Base-by-base conservation (phyloP, 257 asterid genomes). In the Gentiana straminea region DNA sequence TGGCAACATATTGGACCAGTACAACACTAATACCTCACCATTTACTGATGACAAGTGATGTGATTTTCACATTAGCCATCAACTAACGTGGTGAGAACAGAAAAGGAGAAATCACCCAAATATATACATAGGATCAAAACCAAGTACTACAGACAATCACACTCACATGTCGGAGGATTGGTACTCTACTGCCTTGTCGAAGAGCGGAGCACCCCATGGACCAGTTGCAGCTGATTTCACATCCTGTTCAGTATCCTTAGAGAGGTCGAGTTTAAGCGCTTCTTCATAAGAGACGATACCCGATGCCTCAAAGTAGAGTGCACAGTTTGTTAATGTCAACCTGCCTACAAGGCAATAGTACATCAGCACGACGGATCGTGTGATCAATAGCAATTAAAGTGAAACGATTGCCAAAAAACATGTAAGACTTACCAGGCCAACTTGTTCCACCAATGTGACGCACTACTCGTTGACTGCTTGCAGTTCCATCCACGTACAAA, bases 121-220 rank as follows among this genome's bases (percentile, higher is more conserved):
- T 41, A 41, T 41, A 24, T 0, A 24, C 24, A 24, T 24, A 41
- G 46, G 32, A 35, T 43, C 46, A 52, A 32, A 4, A 48, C 8
- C 7, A 12, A 13, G 43, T 13, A 37, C 2, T 35, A 12, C 0
- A 13, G 24, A 3, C 35, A 2, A 3, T 4, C 56, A 24, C 24
- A 61, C 98, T 84, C 76, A 90, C 98, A 86, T 46, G 51, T 82
- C 84, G 24, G 84, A 72, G 51, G 95, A 86, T 63, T 82, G 85
- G 39, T 76, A 84, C 49, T 73, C 75, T 57, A 90, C 76, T 33
- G 92, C 96, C 73, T 90, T 90, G 79, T 90, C 96, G 9, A 79
- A 90, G 37, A 90, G 93, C 58, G 96, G 95, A 54, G 98, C 95
- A 57, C 96, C 98, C 94, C 94, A 90, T 1, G 95, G 98, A 34